Conservation (phyloP, 2,329 filamentous ascomycete genomes). For the Paecilomyces formosus region DNA sequence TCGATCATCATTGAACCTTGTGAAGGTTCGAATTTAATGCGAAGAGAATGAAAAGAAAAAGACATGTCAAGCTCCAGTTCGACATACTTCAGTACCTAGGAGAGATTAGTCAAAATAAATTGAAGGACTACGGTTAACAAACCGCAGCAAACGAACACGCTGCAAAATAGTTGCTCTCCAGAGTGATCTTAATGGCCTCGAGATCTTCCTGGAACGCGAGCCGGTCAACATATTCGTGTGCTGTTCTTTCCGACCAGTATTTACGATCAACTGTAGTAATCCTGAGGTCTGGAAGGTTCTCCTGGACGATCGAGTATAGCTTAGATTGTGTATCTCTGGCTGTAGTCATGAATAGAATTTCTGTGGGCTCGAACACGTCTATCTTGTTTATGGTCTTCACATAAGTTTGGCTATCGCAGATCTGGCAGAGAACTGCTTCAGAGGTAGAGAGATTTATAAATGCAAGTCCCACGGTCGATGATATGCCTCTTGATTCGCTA, state of each 20-base stretch:
- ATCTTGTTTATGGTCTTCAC: slow-evolving; percentile 83
- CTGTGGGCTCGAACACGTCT: slow-evolving; percentile 68
- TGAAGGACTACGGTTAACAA: slow-evolving; percentile 25
- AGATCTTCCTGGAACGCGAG: slow-evolving; percentile 76
- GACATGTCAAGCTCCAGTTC: slow-evolving; percentile 60
- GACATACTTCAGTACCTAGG: slow-evolving; percentile 71
- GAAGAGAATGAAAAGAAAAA: slow-evolving; percentile 72
- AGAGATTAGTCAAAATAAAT: slow-evolving; percentile 8
- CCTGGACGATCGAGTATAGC: slow-evolving; percentile 65
- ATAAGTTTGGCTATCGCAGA: slow-evolving; percentile 89
- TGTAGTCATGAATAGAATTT: slow-evolving; percentile 69
- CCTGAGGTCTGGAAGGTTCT: slow-evolving; percentile 57
- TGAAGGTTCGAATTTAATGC: slow-evolving; percentile 78
- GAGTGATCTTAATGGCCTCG: slow-evolving; percentile 69
- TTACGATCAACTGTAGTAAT: slow-evolving; percentile 64
- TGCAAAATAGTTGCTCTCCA: slow-evolving; percentile 78
- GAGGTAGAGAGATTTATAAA: slow-evolving; percentile 82
- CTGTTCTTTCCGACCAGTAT: slow-evolving; percentile 74
- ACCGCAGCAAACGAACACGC: slow-evolving; percentile 81
- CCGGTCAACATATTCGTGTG: slow-evolving; percentile 68
- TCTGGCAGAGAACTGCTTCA: slow-evolving; percentile 79
- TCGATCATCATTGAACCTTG: slow-evolving; percentile 97
- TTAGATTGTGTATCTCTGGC: slow-evolving; percentile 66
- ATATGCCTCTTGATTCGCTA: slow-evolving; percentile 78
- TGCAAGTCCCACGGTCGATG: slow-evolving; percentile 75